Evolutionary conservation across 805 yeast species (phyloP).

Genomic region (Starmerella etchellsii): DNA sequence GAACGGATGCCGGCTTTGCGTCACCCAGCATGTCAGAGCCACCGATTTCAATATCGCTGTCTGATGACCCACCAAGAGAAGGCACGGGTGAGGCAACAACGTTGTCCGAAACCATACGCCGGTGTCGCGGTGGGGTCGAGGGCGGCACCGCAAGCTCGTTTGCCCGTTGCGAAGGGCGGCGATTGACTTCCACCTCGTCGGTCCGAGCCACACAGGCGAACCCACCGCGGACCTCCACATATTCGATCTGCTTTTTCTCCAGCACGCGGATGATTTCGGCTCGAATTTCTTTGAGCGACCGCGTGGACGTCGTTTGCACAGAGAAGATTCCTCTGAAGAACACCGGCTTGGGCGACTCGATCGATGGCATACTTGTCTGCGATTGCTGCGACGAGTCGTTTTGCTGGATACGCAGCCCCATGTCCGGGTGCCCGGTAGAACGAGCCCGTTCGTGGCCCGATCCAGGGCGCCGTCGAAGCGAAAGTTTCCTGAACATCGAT

Average conservation of each 20-base stretch:
- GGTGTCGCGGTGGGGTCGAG: conserved; percentile 15
- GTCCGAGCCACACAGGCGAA: conserved; percentile 66
- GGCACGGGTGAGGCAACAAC: conserved; percentile 14
- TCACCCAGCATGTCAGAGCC: conserved; percentile 28
- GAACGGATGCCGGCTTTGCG: conserved; percentile 30
- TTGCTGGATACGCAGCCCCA: not conserved
- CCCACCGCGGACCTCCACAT: conserved; percentile 86
- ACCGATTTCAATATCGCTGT: conserved; percentile 26
- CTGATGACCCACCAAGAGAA: conserved; percentile 17
- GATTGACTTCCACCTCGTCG: not conserved
- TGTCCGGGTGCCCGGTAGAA: conserved; percentile 14
- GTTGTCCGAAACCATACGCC: conserved; percentile 15
- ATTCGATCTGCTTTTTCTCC: conserved; percentile 63
- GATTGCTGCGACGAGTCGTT: conserved; percentile 2
- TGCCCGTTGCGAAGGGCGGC: not conserved
- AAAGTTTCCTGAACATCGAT: conserved; percentile 18
- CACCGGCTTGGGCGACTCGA: conserved; percentile 81
- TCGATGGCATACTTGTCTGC: conserved; percentile 66
- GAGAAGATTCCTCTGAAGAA: conserved; percentile 87
- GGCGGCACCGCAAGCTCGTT: conserved; percentile 7
- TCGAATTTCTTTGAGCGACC: conserved; percentile 78
- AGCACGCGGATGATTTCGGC: conserved; percentile 69
- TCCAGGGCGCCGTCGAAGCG: conserved; percentile 14
- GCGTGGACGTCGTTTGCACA: conserved; percentile 89
- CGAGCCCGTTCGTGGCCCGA: conserved; percentile 17